These are phyloP conservation scores for Eucalyptus shirleyi DNA, from an alignment of 345 rosid genomes.

Conservation along the genomic window DNA sequence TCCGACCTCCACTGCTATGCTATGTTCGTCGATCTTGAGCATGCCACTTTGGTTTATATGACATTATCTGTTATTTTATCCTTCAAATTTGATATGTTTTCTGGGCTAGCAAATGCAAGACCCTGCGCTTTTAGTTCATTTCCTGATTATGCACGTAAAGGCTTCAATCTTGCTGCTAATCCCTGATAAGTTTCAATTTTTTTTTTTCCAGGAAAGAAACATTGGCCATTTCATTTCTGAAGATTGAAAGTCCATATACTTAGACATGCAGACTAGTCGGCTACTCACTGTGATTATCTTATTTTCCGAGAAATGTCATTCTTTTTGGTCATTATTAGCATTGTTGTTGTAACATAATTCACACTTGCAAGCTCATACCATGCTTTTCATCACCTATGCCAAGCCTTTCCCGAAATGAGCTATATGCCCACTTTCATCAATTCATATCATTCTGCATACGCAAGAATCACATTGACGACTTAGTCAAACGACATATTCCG, in stretches of 20 bases:
- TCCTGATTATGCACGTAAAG: not conserved
- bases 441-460: not conserved
- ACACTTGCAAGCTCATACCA: not conserved
- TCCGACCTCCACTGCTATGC: not conserved
- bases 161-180: not conserved
- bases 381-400: not conserved
- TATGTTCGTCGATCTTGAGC: not conserved
- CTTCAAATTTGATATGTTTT: not conserved
- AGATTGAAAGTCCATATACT: not conserved
- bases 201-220: not conserved
- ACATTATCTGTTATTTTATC: not conserved
- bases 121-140: not conserved
- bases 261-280: not conserved
- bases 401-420: not conserved
- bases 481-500: not conserved
- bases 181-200: not conserved
- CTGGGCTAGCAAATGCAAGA: not conserved
- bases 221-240: not conserved
- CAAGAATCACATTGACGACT: not conserved
- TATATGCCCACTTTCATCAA: not conserved
- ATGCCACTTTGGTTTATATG: not conserved
- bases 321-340: not conserved
- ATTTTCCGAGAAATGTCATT: not conserved
- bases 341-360: not conserved
- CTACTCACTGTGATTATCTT: not conserved